Evolutionary conservation across 257 asterid species (phyloP).

Genomic region (Solanum chiquidenum): DNA sequence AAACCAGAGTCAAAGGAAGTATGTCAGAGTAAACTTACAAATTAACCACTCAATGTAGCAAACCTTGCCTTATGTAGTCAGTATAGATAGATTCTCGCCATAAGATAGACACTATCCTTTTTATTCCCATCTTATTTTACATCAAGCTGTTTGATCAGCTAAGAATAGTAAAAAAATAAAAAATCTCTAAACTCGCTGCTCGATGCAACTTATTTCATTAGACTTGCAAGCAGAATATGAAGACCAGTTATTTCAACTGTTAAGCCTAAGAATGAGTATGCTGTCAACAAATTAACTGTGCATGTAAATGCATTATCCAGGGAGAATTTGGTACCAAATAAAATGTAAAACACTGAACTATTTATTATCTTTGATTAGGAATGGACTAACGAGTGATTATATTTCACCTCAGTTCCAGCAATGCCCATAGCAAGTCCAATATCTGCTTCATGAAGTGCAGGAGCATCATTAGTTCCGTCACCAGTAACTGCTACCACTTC

Average conservation of each 20-base stretch:
- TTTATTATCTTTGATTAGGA: not conserved
- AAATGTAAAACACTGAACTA: not conserved
- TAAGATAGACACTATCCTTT: not conserved
- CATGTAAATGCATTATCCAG: not conserved
- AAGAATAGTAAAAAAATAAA: not conserved
- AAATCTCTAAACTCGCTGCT: not conserved
- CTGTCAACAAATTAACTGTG: not conserved
- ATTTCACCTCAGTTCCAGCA: conserved; percentile 83
- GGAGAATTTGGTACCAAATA: not conserved
- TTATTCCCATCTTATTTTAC: not conserved
- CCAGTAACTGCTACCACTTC: conserved; percentile 99
- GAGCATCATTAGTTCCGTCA: conserved; percentile 97
- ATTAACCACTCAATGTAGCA: not conserved
- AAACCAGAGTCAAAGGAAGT: not conserved
- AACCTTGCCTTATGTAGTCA: not conserved
- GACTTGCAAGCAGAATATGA: not conserved
- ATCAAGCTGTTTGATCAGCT: not conserved
- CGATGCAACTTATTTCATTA: not conserved
- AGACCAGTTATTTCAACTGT: not conserved
- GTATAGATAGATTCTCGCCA: not conserved
- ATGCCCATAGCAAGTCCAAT: conserved; percentile 98
- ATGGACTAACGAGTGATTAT: not conserved
- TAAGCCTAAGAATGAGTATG: not conserved
- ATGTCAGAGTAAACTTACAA: not conserved
- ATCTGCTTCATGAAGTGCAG: conserved; percentile 98